phyloP scores from a whole-genome alignment of 495 filamentous ascomycete genomes.

The Viridothelium virens region DNA sequence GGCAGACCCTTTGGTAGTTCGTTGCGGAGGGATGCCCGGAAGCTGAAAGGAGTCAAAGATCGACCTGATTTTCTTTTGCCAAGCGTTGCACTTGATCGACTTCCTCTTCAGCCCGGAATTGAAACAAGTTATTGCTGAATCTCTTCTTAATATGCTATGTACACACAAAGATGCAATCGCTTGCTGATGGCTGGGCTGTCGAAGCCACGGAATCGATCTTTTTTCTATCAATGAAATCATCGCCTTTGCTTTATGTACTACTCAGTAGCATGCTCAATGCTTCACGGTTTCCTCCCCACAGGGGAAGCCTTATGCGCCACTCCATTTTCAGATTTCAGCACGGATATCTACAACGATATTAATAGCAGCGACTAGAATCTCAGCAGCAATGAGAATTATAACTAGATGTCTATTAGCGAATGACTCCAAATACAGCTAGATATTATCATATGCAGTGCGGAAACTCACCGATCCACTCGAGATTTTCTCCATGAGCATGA shows the following conservation, averaged over 20 bases:
- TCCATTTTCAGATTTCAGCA: slow-evolving; percentile 50
- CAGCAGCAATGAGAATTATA: slow-evolving; percentile 89
- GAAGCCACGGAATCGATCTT: not conserved
- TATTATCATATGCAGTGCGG: not conserved
- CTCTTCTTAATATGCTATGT: not conserved
- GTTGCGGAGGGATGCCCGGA: not conserved
- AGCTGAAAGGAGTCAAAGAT: not conserved
- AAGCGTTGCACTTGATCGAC: not conserved
- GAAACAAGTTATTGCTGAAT: not conserved
- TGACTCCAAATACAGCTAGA: not conserved
- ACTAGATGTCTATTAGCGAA: slow-evolving; percentile 42
- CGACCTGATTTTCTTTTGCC: not conserved
- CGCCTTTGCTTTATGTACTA: not conserved
- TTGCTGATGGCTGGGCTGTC: not conserved
- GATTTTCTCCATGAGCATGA: slow-evolving; percentile 88
- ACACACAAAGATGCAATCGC: not conserved
- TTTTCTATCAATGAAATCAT: not conserved
- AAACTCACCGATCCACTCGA: slow-evolving; percentile 64
- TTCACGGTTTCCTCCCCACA: not conserved
- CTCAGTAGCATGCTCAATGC: not conserved
- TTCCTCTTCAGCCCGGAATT: not conserved
- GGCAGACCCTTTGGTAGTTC: not conserved
- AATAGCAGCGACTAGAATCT: slow-evolving; percentile 88
- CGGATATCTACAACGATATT: slow-evolving; percentile 95
- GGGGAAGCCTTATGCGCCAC: slow-evolving; percentile 23